Conservation (phyloP, 768 basidiomycete species). For the Sporobolomyces phaffii region DNA sequence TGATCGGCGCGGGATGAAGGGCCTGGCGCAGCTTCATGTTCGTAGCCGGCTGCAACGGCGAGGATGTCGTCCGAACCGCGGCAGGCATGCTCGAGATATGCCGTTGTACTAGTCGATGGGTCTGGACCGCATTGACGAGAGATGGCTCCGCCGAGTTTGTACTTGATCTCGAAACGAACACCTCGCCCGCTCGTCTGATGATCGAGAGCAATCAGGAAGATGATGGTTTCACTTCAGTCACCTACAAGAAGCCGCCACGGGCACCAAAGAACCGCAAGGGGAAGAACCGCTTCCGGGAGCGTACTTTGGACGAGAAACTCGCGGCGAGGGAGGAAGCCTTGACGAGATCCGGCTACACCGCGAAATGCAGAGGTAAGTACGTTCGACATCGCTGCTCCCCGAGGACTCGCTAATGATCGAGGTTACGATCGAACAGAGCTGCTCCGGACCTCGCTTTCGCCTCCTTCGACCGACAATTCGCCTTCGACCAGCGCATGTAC, state of each 20-base stretch:
- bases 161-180: too few relatives aligned
- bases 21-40: too few relatives aligned
- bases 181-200: too few relatives aligned
- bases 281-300: conserved; percentile 7
- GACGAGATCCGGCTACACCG: background rate
- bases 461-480: background rate
- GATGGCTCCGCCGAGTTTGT: too few relatives aligned
- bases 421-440: conserved; percentile 10
- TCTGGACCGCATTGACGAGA: too few relatives aligned
- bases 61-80: too few relatives aligned
- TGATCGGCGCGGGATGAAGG: too few relatives aligned
- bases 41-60: too few relatives aligned
- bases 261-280: conserved; percentile 24
- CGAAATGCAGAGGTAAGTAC: conserved; percentile 17
- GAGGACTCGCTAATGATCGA: too few relatives aligned
- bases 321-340: background rate
- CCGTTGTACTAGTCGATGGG: too few relatives aligned
- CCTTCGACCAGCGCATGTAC: conserved; percentile 8
- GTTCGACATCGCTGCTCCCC: background rate
- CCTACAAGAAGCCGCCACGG: conserved; percentile 21
- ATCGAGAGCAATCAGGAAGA: background rate
- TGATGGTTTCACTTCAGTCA: conserved; percentile 29
- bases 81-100: too few relatives aligned
- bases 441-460: conserved; percentile 1
- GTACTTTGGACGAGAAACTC: conserved; percentile 26